Evolutionary conservation across 192 early-diverging fungal genomes (phyloP), one percentile per base, ranked within the genome.

Genomic region (Kickxella alabastrina): DNA sequence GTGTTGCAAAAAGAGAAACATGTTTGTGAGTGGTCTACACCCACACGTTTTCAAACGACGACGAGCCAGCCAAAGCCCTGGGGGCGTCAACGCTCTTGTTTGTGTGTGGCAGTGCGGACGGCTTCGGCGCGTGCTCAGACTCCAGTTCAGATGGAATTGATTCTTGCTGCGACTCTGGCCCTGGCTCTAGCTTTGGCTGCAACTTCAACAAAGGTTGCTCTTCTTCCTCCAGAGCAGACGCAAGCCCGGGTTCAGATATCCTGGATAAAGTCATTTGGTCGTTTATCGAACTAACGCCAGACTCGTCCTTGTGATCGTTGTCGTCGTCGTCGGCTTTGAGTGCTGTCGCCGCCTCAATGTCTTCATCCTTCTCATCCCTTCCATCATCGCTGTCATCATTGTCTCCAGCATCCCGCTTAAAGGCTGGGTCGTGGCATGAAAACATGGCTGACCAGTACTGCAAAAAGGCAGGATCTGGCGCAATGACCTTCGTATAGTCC

Each of bases 391-490:
- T 21, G 4, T 17, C 25, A 6, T 46, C 24, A 4, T 8, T 6
- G 19, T 22, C 8, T 42, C 15, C 43, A n/a, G n/a, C n/a, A 25
- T 4, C 26, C 1, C n/a, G 6, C 36, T 46, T 34, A 18, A 57
- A 36, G 4, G 57, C 51, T 0, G 74, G 66, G 6, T 76, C 74
- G 18, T 60, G 54, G 48, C 65, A 55, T 4, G 41, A 52, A 45
- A 69, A 76, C 53, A 76, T 44, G 41, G 66, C 63, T 9, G 65
- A 51, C 74, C 74, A 76, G 54, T 66, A 69, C 57, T 62, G 74
- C 25, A 76, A 22, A 48, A 57, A 69, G 9, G 40, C 42, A 0
- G 58, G 37, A n/a, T 68, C 57, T 5, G 74, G 74, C 13, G 57
- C 34, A 43, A 76, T 54, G 2, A 56, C 60, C 4, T 41, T 14